A percentile compares a stretch with the other conserved stretches of the same genome.
phyloP scores from a whole-genome alignment of 352 stramenopile species.

The Phytophthora boehmeriae region DNA sequence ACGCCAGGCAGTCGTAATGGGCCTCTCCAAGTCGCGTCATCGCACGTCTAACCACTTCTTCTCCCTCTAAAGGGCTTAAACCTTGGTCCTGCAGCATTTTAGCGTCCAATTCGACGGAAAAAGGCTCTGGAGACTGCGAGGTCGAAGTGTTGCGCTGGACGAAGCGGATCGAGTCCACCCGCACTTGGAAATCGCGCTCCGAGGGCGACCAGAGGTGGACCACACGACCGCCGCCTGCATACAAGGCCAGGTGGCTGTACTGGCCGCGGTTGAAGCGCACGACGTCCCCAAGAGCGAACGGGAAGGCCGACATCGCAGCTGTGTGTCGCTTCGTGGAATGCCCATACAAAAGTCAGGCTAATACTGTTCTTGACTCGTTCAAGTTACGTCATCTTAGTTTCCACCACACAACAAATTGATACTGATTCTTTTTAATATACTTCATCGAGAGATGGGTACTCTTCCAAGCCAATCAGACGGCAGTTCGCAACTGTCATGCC shows the following conservation, averaged over 20 bases:
- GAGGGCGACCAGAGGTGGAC: conserved; percentile 70
- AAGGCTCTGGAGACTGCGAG: conserved; percentile 38
- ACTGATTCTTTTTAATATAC: neutral
- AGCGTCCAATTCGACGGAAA: conserved; percentile 52
- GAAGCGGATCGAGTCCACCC: conserved; percentile 61
- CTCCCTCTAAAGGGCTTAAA: conserved; percentile 41
- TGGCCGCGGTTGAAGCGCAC: conserved; percentile 68
- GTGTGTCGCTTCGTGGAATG: conserved; percentile 20
- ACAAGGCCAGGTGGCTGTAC: conserved; percentile 71
- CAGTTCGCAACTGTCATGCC: conserved; percentile 8
- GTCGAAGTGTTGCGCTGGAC: conserved; percentile 24
- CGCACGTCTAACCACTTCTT: conserved; percentile 54
- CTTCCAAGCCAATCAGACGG: neutral
- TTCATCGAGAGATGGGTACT: neutral
- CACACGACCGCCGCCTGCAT: conserved; percentile 47
- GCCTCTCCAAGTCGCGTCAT: conserved; percentile 54
- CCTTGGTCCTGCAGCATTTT: conserved; percentile 53
- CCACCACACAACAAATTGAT: too few species aligned
- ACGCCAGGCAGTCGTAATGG: conserved; percentile 53
- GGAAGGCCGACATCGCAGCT: conserved; percentile 14
- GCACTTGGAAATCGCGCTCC: conserved; percentile 54
- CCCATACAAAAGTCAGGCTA: neutral
- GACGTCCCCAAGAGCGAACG: conserved; percentile 48
- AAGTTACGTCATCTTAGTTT: neutral
- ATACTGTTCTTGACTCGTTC: neutral